A percentile compares a stretch with the other conserved stretches of the same genome.
Conservation (phyloP, 2,329 filamentous ascomycete species). For the Pestalotiopsis sp. region DNA sequence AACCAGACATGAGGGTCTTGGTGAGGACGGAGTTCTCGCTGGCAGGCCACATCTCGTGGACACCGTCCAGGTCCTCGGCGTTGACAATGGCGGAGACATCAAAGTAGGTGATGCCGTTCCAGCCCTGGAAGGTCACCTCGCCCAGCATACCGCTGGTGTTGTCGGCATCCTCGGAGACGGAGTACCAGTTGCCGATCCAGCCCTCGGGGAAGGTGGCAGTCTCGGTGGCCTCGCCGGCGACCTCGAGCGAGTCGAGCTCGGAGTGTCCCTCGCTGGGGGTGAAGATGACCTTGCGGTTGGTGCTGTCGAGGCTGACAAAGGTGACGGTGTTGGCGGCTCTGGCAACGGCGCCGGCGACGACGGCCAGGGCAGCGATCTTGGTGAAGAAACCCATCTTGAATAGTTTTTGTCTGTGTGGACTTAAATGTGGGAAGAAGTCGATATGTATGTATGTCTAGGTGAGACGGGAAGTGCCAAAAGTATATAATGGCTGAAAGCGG, state of each 20-base stretch:
- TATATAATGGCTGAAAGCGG: background rate
- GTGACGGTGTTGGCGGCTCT: conserved; percentile 53
- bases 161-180: conserved; percentile 45
- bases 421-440: background rate
- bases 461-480: background rate
- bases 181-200: conserved; percentile 56
- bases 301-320: conserved; percentile 60
- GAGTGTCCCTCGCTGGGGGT: conserved; percentile 43
- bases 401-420: conserved; percentile 18
- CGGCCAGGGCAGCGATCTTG: conserved; percentile 43
- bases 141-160: conserved; percentile 54
- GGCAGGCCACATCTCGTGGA: conserved; percentile 58
- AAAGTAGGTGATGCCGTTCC: conserved; percentile 53
- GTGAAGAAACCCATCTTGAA: conserved; percentile 58
- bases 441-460: background rate
- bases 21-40: conserved; percentile 18
- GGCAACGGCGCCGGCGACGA: conserved; percentile 44
- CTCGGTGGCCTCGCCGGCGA: conserved; percentile 40
- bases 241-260: conserved; percentile 39
- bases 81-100: conserved; percentile 62
- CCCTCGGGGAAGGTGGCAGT: conserved; percentile 44
- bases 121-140: conserved; percentile 53
- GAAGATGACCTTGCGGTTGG: conserved; percentile 52
- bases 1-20: conserved; percentile 49
- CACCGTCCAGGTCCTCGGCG: conserved; percentile 49